phyloP scores from a whole-genome alignment of 192 early-diverging fungal species.

The Rhizophagus clarus region DNA sequence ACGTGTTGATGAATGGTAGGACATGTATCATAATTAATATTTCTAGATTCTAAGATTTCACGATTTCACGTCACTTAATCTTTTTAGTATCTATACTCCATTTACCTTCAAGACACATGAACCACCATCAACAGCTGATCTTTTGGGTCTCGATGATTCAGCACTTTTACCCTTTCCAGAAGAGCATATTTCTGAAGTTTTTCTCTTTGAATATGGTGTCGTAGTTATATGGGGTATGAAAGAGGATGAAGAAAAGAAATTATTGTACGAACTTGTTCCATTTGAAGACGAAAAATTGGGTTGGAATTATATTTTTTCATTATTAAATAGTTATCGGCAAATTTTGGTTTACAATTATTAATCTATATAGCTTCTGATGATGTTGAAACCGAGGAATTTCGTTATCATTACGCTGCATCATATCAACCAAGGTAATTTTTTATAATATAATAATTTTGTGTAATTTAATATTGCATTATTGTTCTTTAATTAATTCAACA shows the following conservation, averaged over 20 bases:
- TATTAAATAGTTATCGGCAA: background rate
- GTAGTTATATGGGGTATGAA: conserved; percentile 96
- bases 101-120: conserved; percentile 49
- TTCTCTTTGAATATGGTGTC: conserved; percentile 94
- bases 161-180: conserved; percentile 25
- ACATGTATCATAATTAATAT: background rate
- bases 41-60: no score
- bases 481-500: background rate
- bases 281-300: conserved; percentile 78
- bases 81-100: conserved; percentile 54
- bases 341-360: background rate
- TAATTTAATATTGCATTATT: conserved; percentile 1
- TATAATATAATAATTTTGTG: background rate
- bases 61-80: background rate
- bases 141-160: conserved; percentile 39
- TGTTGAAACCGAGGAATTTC: conserved; percentile 81
- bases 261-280: conserved; percentile 70
- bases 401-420: conserved; percentile 72
- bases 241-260: conserved; percentile 74
- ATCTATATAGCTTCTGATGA: conserved; percentile 56
- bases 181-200: conserved; percentile 62
- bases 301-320: conserved; percentile 38
- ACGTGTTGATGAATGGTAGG: conserved; percentile 81
- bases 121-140: conserved; percentile 48
- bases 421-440: conserved; percentile 57